Evolutionary conservation across 75 land plant species (phyloP).

Genomic region (Pinus taeda): DNA sequence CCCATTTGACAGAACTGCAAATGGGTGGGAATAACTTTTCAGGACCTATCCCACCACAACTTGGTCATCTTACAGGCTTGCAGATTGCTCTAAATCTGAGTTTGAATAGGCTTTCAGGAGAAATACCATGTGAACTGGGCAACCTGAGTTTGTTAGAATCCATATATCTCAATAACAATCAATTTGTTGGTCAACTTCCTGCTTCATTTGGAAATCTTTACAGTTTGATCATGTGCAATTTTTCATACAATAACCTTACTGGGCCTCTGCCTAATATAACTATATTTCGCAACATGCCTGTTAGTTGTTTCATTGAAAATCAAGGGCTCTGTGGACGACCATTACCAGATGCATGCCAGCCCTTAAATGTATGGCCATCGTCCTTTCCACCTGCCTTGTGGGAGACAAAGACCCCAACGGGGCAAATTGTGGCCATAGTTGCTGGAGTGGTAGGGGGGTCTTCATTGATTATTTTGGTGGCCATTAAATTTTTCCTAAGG

Average conservation of each 20-base stretch:
- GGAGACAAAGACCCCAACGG: slow-evolving; percentile 16
- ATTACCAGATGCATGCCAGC: slow-evolving; percentile 24
- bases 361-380: background rate
- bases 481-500: slow-evolving; percentile 55
- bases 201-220: slow-evolving; percentile 44
- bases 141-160: slow-evolving; percentile 48
- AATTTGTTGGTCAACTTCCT: slow-evolving; percentile 60
- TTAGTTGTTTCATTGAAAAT: slow-evolving; percentile 65
- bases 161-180: slow-evolving; percentile 60
- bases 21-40: slow-evolving; percentile 70
- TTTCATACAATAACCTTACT: slow-evolving; percentile 67
- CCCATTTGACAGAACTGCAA: slow-evolving; percentile 68
- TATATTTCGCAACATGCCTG: slow-evolving; percentile 54
- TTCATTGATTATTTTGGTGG: slow-evolving; percentile 52
- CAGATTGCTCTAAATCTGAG: slow-evolving; percentile 77
- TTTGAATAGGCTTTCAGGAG: slow-evolving; percentile 53
- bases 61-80: slow-evolving; percentile 52
- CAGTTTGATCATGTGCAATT: slow-evolving; percentile 58
- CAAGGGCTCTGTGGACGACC: slow-evolving; percentile 78
- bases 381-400: slow-evolving; percentile 12
- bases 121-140: slow-evolving; percentile 64
- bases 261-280: slow-evolving; percentile 61
- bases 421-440: slow-evolving; percentile 44
- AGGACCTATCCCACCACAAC: slow-evolving; percentile 59
- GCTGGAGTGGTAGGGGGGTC: slow-evolving; percentile 57